Conservation (phyloP, 768 basidiomycete species). For the Calocera cornea region DNA sequence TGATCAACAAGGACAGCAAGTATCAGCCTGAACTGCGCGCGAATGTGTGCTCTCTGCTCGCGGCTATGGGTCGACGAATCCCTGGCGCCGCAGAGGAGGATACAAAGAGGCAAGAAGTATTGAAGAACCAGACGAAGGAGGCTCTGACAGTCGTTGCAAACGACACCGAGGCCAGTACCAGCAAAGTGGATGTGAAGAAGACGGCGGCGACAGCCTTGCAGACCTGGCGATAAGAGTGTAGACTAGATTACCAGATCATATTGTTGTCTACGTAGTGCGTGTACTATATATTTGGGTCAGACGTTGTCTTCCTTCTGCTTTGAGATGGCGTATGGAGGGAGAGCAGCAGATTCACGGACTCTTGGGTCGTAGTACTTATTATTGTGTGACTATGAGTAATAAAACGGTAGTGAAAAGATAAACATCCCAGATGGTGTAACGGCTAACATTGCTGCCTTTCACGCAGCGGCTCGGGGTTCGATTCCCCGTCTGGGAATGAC, state of each 20-base stretch:
- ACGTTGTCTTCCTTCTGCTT: no score
- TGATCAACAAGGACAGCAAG: conserved; percentile 36
- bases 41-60: conserved; percentile 61
- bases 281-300: neutral
- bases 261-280: neutral
- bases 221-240: neutral
- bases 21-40: conserved; percentile 64
- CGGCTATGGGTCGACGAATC: neutral
- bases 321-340: no score
- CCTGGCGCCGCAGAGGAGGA: neutral
- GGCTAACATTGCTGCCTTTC: conserved; percentile 16
- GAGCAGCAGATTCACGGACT: neutral
- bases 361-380: neutral
- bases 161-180: neutral
- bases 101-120: neutral
- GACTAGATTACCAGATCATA: neutral
- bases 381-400: no score
- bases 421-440: conserved; percentile 15
- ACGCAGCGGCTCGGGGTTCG: conserved; percentile 16
- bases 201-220: neutral
- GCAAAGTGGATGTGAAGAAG: neutral
- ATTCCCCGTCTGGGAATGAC: conserved; percentile 14
- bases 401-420: neutral
- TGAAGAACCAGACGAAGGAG: neutral
- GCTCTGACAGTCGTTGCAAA: neutral